These are phyloP conservation scores for Orbilia ellipsospora DNA, from an alignment of 2,329 filamentous ascomycete species.

Conservation along the genomic window DNA sequence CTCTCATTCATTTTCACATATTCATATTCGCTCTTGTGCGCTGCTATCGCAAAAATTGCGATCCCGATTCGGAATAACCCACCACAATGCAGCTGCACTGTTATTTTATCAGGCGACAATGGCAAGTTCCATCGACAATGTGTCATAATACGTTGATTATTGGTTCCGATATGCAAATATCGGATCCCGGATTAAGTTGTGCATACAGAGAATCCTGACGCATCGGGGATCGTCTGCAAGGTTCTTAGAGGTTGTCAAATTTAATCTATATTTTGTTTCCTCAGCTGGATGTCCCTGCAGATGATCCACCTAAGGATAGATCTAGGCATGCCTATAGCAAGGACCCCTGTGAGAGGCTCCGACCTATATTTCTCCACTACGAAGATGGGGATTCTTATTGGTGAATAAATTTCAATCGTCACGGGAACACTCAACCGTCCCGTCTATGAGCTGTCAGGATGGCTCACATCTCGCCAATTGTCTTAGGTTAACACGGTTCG, in stretches of 20 bases:
- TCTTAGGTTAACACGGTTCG: background rate
- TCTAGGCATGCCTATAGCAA: background rate
- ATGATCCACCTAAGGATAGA: background rate
- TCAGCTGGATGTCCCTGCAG: slow-evolving; percentile 6
- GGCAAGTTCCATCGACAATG: background rate
- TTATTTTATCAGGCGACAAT: slow-evolving; percentile 28
- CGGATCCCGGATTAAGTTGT: background rate
- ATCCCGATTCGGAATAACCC: slow-evolving; percentile 4
- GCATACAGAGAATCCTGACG: slow-evolving; percentile 1
- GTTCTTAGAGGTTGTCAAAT: background rate
- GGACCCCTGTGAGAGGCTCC: background rate
- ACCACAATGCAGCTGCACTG: background rate
- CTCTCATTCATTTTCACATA: background rate
- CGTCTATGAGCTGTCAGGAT: slow-evolving; percentile 9
- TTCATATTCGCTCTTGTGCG: slow-evolving; percentile 37
- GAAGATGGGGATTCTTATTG: no score
- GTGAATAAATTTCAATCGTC: background rate
- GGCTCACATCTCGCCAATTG: slow-evolving; percentile 20
- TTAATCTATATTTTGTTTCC: slow-evolving; percentile 15
- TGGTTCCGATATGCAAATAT: background rate
- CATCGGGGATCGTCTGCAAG: slow-evolving; percentile 3
- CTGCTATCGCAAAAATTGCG: background rate
- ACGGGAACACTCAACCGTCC: slow-evolving; percentile 16
- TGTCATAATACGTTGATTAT: background rate
- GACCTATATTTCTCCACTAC: background rate